These are phyloP conservation scores for Suhomyces coccinellae DNA, from an alignment of 1,139 yeast genomes.

Conservation along the genomic window DNA sequence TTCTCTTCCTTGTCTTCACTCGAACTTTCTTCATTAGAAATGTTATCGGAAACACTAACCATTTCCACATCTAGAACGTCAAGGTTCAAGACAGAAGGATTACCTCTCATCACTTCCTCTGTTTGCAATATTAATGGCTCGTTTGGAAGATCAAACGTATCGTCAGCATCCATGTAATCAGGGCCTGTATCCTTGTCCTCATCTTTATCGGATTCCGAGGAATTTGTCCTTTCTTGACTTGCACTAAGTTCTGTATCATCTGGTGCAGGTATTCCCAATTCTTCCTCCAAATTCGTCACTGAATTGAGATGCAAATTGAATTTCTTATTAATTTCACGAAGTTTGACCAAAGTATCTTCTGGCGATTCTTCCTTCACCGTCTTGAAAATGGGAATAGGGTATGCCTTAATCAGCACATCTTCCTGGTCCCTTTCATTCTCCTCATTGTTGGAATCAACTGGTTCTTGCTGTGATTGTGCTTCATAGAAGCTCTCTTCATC, in stretches of 20 bases:
- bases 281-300: slow-evolving; percentile 30
- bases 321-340: slow-evolving; percentile 34
- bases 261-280: slow-evolving; percentile 11
- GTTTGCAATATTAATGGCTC: slow-evolving; percentile 5
- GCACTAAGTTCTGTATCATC: not conserved
- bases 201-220: not conserved
- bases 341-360: slow-evolving; percentile 27
- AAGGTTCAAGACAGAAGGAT: not conserved
- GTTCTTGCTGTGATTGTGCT: not conserved
- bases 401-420: not conserved
- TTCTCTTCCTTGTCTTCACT: not conserved
- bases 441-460: not conserved
- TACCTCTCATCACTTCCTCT: not conserved
- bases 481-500: slow-evolving; percentile 20
- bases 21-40: too few relatives aligned
- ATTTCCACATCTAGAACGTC: not conserved
- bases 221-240: not conserved
- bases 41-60: not conserved
- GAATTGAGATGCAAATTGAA: slow-evolving; percentile 35
- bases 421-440: not conserved
- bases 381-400: slow-evolving; percentile 28
- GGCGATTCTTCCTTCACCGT: slow-evolving; percentile 37
- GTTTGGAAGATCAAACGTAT: slow-evolving; percentile 1
- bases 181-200: not conserved
- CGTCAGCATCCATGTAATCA: slow-evolving; percentile 2